Evolutionary conservation across 2,329 filamentous ascomycete genomes (phyloP), one percentile per base, ranked within the genome.

Genomic region (Talaromyces rugulosus): DNA sequence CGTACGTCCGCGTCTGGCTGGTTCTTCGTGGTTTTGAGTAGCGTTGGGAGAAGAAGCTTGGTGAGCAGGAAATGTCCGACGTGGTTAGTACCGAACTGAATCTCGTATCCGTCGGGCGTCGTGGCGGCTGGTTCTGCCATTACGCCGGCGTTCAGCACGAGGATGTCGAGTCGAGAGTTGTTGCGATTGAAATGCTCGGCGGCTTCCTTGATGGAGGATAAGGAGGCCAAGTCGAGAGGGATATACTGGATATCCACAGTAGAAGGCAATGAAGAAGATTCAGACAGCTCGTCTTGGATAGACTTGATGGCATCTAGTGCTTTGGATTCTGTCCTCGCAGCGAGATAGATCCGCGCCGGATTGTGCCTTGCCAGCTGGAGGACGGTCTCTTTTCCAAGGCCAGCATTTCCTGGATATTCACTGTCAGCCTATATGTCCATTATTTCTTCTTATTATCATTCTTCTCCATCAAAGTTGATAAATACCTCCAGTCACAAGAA

Each of bases 271-370:
- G 69, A 62, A 3, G 51, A 54, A 23, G 59, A 56, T 40, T 16
- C 8, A 27, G 59, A 36, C 30, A 74, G 67, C 27, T 70, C 65
- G 1, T 71, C 58, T 63, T 78, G 68, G 63, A 80, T 75, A 2
- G 75, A 72, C 16, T 79, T 71, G 50, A 85, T 80, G 8, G 78
- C 75, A 7, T 78, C 74, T 23, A 75, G 78, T 11, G 78, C 78
- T 53, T 78, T 74, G 50, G 69, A 65, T 56, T 72, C 72, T 23
- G 75, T 81, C 53, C 83, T 80, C 2, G 82, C 82, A 14, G 78
- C 82, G 62, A 87, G 78, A 72, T 82, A 86, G 63, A 87, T 81
- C 61, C 83, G 79, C 0, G 74, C 72, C 1, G 84, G 83, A 7
- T 75, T 69, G 68, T 85, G 83, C 61, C 74, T 75, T n/a, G 80